These are phyloP conservation scores for Theileria orientalis DNA, from an alignment of 169 alveolate species.

Conservation along the genomic window DNA sequence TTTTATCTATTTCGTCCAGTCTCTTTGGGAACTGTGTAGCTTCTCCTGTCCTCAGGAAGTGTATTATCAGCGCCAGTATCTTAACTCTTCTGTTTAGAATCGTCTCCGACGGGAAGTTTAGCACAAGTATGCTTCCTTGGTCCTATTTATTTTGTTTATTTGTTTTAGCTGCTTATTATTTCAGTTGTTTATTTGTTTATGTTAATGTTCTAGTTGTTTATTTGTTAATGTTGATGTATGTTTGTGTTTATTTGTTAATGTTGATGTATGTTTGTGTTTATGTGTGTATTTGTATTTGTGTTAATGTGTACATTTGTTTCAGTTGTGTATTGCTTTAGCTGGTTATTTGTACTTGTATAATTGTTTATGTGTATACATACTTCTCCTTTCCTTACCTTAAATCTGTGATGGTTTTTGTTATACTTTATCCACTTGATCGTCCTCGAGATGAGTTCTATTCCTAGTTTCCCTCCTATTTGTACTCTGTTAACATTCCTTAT, in stretches of 20 bases:
- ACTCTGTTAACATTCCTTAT: constrained; percentile 7
- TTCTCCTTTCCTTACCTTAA: background rate
- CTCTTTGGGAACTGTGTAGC: background rate
- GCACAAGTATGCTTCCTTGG: constrained; percentile 6
- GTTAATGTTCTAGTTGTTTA: no score
- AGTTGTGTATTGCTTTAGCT: no score
- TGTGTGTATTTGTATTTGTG: no score
- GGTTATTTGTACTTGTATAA: background rate
- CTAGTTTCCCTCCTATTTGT: constrained; percentile 20
- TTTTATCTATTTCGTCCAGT: constrained; percentile 4
- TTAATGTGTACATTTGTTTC: no score
- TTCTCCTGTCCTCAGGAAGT: constrained; percentile 5
- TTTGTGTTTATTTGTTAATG: no score
- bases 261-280: no score
- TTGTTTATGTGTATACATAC: background rate
- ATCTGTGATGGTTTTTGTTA: constrained; percentile 11
- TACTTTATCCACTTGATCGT: constrained; percentile 11
- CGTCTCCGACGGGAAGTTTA: background rate
- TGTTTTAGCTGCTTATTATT: no score
- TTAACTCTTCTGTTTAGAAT: constrained; percentile 1
- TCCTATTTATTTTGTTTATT: background rate
- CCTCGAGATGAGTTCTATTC: background rate
- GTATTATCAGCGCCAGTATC: constrained; percentile 6
- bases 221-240: no score
- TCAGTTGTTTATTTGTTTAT: no score